These are phyloP conservation scores for Diaporthe ampelina DNA, from an alignment of 2,329 filamentous ascomycete species.

Conservation along the genomic window DNA sequence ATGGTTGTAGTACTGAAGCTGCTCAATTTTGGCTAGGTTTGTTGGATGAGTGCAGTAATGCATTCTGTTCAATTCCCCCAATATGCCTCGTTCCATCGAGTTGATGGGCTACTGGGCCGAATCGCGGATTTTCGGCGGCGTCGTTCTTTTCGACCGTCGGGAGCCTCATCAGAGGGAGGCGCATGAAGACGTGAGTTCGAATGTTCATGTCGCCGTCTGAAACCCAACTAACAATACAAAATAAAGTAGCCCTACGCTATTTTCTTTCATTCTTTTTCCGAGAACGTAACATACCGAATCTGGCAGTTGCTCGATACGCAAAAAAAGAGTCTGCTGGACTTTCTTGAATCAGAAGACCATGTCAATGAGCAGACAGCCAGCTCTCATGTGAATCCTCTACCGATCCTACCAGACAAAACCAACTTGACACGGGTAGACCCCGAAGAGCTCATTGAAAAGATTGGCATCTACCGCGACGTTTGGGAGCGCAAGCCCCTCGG, in stretches of 20 bases:
- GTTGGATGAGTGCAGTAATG: too few relatives aligned
- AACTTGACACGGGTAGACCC: slow-evolving; percentile 48
- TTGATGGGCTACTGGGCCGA: slow-evolving; percentile 51
- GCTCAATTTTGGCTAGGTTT: too few relatives aligned
- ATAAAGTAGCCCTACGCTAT: slow-evolving; percentile 25
- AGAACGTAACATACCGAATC: slow-evolving; percentile 44
- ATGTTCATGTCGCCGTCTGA: too few relatives aligned
- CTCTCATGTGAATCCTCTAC: slow-evolving; percentile 39
- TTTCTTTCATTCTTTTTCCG: slow-evolving; percentile 45
- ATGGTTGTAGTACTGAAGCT: too few relatives aligned
- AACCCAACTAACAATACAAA: neutral
- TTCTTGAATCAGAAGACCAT: slow-evolving; percentile 41
- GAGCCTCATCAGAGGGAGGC: neutral
- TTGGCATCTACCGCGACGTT: slow-evolving; percentile 47
- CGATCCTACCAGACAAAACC: slow-evolving; percentile 40
- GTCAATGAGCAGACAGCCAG: neutral
- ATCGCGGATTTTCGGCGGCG: slow-evolving; percentile 47
- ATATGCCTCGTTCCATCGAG: too few relatives aligned
- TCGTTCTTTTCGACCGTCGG: slow-evolving; percentile 44
- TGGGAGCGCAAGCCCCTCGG: slow-evolving; percentile 47
- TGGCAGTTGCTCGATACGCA: slow-evolving; percentile 45
- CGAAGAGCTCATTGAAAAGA: slow-evolving; percentile 44
- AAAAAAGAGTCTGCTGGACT: slow-evolving; percentile 44
- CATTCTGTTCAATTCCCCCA: too few relatives aligned
- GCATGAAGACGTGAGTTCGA: slow-evolving; percentile 3